Evolutionary conservation across 1,284 basidiomycete species (phyloP).

Genomic region (Gymnopus androsaceus): DNA sequence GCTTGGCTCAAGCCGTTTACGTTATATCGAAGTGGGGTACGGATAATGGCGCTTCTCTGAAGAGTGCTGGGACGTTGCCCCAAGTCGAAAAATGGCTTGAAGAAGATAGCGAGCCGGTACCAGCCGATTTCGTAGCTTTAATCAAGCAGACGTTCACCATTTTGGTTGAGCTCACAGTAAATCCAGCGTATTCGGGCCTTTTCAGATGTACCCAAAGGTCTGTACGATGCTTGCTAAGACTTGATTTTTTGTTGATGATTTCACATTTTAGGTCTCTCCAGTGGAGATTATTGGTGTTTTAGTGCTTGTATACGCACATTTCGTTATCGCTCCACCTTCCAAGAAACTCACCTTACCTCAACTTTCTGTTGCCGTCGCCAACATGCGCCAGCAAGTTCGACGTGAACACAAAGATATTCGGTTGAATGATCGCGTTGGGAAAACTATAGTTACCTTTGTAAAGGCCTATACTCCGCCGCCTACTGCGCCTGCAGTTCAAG

Average conservation of each 20-base stretch:
- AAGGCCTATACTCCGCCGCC: constrained; percentile 9
- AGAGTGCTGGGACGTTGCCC: constrained; percentile 30
- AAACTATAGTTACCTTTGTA: constrained; percentile 50
- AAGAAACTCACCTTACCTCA: constrained; percentile 34
- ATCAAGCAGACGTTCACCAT: constrained; percentile 45
- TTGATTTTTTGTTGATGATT: not conserved
- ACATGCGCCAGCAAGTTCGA: constrained; percentile 55
- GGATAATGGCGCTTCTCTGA: not conserved
- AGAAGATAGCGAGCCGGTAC: constrained; percentile 26
- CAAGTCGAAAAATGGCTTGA: constrained; percentile 60
- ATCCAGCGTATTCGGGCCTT: constrained; percentile 37
- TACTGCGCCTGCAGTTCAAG: not conserved
- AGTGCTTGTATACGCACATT: constrained; percentile 51
- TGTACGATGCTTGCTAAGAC: not conserved
- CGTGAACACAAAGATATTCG: constrained; percentile 52
- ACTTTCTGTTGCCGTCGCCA: constrained; percentile 44
- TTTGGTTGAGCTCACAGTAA: constrained; percentile 43
- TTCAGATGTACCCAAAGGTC: constrained; percentile 25
- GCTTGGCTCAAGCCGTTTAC: constrained; percentile 55
- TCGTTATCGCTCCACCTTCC: constrained; percentile 22
- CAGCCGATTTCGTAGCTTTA: constrained; percentile 31
- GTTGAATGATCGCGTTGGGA: constrained; percentile 51
- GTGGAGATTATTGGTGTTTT: constrained; percentile 61
- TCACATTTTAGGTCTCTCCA: constrained; percentile 46
- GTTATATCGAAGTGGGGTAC: constrained; percentile 43